These are phyloP conservation scores for Aquilaria malaccensis DNA, from an alignment of 345 rosid species.

Conservation along the genomic window DNA sequence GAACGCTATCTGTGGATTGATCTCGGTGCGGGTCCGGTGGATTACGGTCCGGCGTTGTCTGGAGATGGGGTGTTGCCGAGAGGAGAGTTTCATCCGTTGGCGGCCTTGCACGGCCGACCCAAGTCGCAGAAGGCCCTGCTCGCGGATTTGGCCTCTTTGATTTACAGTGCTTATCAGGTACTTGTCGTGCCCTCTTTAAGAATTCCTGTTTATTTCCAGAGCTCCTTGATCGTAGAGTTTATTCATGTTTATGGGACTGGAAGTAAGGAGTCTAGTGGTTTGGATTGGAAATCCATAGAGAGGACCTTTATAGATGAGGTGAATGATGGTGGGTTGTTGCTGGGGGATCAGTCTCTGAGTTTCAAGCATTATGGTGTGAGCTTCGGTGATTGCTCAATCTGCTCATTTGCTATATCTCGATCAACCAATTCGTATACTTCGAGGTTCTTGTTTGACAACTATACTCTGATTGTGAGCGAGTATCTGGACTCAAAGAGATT, in stretches of 20 bases:
- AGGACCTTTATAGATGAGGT: constrained; percentile 64
- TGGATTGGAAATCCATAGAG: constrained; percentile 71
- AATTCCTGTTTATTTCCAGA: constrained; percentile 83
- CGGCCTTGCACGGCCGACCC: constrained; percentile 78
- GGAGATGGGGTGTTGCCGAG: constrained; percentile 89
- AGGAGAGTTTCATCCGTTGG: constrained; percentile 93
- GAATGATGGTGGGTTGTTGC: constrained; percentile 55
- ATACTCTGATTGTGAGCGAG: constrained; percentile 91
- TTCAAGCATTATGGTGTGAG: constrained; percentile 55
- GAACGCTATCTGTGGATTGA: constrained; percentile 91
- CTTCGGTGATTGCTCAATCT: constrained; percentile 66
- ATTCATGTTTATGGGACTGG: constrained; percentile 65
- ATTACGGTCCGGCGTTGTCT: constrained; percentile 87
- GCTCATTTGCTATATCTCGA: constrained; percentile 75
- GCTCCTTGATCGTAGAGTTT: constrained; percentile 67
- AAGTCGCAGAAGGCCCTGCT: constrained; percentile 77
- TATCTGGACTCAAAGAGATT: constrained; percentile 91
- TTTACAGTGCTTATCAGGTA: constrained; percentile 94
- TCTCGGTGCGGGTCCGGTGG: constrained; percentile 90
- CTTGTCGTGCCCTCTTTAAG: constrained; percentile 82
- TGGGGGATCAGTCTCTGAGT: constrained; percentile 64
- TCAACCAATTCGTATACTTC: constrained; percentile 84
- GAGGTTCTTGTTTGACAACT: constrained; percentile 94
- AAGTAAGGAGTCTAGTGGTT: constrained; percentile 41
- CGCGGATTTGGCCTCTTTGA: constrained; percentile 70